Conservation (phyloP, 2,329 filamentous ascomycete species). For the Fulvia fulva region DNA sequence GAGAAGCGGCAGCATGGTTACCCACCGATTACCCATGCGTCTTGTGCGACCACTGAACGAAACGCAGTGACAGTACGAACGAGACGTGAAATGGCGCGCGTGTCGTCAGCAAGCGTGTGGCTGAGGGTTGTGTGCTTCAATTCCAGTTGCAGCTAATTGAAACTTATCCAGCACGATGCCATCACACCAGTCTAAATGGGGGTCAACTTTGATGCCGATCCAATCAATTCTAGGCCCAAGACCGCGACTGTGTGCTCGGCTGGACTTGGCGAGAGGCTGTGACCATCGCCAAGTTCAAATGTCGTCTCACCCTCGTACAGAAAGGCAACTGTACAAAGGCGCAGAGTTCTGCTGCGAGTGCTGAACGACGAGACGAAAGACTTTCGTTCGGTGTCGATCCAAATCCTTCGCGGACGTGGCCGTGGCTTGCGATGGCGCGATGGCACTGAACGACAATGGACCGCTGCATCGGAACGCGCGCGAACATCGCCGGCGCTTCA, state of each 20-base stretch:
- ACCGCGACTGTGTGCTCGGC: background rate
- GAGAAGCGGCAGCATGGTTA: background rate
- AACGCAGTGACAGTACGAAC: background rate
- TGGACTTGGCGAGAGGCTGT: background rate
- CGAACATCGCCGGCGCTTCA: background rate
- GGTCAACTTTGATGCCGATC: background rate
- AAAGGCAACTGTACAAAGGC: background rate
- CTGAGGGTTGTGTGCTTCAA: slow-evolving; percentile 3
- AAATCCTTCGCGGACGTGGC: background rate
- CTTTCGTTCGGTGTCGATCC: background rate
- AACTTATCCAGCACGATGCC: background rate
- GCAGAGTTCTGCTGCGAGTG: background rate
- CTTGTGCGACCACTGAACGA: background rate
- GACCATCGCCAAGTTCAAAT: background rate
- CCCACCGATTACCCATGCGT: background rate
- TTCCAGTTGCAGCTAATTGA: background rate
- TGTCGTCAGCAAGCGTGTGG: slow-evolving; percentile 1
- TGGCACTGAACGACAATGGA: background rate
- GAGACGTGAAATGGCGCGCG: background rate
- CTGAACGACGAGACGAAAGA: background rate
- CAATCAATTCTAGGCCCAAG: background rate
- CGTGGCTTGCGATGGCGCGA: background rate
- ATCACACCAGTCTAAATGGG: background rate
- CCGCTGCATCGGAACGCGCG: background rate
- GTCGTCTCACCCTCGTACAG: background rate